Percentiles rank a stretch among this genome's conserved stretches.
Conservation (phyloP, 1,139 yeast genomes). For the Hyphopichia wangnamkhiaoensis region DNA sequence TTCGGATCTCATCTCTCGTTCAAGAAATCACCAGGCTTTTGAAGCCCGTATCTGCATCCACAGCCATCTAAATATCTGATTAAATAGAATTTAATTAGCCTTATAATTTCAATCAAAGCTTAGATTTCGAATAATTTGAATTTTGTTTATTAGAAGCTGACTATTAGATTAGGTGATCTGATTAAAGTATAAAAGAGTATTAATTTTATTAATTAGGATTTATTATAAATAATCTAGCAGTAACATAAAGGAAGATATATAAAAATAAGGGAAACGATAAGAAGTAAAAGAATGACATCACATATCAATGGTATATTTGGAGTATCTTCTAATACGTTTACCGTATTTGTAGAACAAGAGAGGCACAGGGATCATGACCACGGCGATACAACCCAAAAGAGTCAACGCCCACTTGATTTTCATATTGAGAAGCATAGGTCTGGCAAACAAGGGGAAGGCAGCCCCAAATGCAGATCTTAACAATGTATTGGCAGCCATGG, state of each 20-base stretch:
- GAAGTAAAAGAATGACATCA: background rate
- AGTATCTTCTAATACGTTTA: constrained; percentile 54
- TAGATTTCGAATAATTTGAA: too few species aligned
- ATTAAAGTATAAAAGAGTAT: too few species aligned
- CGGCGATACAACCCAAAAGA: constrained; percentile 68
- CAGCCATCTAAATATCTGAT: too few species aligned
- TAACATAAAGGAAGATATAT: too few species aligned
- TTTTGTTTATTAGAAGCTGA: too few species aligned
- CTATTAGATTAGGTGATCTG: background rate
- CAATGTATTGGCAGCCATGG: constrained; percentile 85
- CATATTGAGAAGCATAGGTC: constrained; percentile 71
- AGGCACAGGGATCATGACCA: constrained; percentile 71
- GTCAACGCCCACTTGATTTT: constrained; percentile 85
- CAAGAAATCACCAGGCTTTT: too few species aligned
- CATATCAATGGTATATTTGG: constrained; percentile 42
- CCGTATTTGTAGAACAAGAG: constrained; percentile 69
- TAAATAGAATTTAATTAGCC: too few species aligned
- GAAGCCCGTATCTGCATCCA: too few species aligned
- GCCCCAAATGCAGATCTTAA: constrained; percentile 63
- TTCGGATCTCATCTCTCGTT: too few species aligned
- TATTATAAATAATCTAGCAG: too few species aligned
- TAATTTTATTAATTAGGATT: too few species aligned
- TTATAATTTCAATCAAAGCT: too few species aligned
- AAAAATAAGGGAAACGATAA: background rate
- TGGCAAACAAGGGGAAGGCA: constrained; percentile 51